Percentiles rank a stretch among this genome's conserved stretches.
Evolutionary conservation across 345 rosid genomes (phyloP).

Genomic region (Nasturtium officinale): DNA sequence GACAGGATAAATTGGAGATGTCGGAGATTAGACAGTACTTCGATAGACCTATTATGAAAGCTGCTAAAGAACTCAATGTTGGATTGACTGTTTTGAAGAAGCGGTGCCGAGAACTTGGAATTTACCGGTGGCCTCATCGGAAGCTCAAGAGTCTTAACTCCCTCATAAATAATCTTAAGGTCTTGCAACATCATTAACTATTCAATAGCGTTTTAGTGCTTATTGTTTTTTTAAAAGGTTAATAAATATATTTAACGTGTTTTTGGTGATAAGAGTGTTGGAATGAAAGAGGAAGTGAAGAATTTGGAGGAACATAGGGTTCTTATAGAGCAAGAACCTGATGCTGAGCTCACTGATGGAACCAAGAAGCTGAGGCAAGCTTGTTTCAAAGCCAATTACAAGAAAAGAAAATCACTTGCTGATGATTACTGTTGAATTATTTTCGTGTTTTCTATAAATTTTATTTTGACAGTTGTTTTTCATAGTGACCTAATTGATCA

Average conservation of each 20-base stretch:
- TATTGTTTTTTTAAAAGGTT: background rate
- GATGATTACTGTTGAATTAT: conserved; percentile 8
- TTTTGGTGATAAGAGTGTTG: conserved; percentile 50
- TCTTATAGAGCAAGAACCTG: conserved; percentile 51
- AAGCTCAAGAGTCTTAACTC: conserved; percentile 74
- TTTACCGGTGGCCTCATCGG: conserved; percentile 79
- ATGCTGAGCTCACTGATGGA: conserved; percentile 50
- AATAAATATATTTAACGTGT: background rate
- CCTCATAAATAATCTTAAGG: conserved; percentile 72
- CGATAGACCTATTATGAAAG: conserved; percentile 60
- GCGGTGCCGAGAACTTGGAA: conserved; percentile 74
- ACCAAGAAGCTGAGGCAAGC: conserved; percentile 65
- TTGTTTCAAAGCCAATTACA: conserved; percentile 68
- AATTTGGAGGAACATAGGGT: conserved; percentile 55
- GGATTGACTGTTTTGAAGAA: conserved; percentile 74
- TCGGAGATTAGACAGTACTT: conserved; percentile 61
- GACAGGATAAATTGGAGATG: conserved; percentile 43
- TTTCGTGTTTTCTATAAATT: background rate
- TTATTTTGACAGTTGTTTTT: background rate
- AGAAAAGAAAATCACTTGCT: conserved; percentile 49
- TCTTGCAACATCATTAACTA: background rate
- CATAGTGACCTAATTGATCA: conserved; percentile 23
- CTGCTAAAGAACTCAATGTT: conserved; percentile 70
- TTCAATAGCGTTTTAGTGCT: background rate
- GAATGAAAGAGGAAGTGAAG: conserved; percentile 47